Base-by-base conservation (phyloP, 352 stramenopile species). In the Globisporangium rhizosaccharum region DNA sequence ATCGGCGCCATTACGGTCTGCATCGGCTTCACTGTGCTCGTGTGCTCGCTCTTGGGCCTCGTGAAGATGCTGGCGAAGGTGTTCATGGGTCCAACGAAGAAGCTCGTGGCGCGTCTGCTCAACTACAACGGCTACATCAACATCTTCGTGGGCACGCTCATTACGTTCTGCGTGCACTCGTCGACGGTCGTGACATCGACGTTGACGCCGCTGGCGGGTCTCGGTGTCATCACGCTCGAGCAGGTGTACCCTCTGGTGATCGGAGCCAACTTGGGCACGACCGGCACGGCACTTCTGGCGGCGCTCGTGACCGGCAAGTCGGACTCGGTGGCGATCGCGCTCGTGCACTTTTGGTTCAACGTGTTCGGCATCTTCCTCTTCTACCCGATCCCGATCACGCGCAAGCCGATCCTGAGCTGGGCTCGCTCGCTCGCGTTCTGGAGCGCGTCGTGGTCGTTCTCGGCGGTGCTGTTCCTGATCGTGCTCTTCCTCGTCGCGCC, bases 271-370 rank as follows among this genome's bases (percentile, higher is more conserved):
- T 77, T 97, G 58, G 92, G 90, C 28, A 97, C 92, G 25, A 97
- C 90, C 0, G 71, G 86, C 10, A 97, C 90, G 47, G 88, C 76
- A n/a, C 56, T 98, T 46, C 61, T 97, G 23, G 87, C 90, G 33
- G 70, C 88, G 14, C 63, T 97, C 33, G 89, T 97, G 47, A 92
- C 85, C 30, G 82, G 75, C 55, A 93, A 85, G 46, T 67, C 76
- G 0, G 65, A 88, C 45, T 76, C 85, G 8, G 80, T 97, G 42
- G 87, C 94, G 58, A 86, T 97, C 39, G 92, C 90, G 33, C 76
- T 97, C 30, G 82, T 82, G 46, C 90, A 98, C 71, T 87, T 97
- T 48, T 94, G 91, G 63, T 97, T 98, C 78, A 98, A 97, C 70
- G 67, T 97, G 17, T 87, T 88, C 51, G 89, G 90, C 51, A 74